Base-by-base conservation (phyloP, 306 rosid genomes). In the Ziziphus jujuba region DNA sequence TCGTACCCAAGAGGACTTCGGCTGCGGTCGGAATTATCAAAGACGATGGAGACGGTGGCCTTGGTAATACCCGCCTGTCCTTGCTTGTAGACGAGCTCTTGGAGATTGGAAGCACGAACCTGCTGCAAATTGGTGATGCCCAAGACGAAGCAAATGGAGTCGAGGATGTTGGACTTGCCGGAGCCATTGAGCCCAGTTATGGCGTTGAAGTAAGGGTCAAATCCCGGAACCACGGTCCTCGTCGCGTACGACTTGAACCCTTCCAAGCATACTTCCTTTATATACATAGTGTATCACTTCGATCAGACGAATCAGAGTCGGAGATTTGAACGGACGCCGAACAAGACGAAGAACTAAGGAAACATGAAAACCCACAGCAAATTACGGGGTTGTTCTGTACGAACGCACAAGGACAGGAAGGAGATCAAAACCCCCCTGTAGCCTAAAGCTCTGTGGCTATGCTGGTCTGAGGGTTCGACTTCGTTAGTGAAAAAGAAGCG, bases 171-270 rank as follows among this genome's bases (percentile, higher is more conserved):
- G 19, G 96, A 90, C 85, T 90, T 93, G 6, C 99, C 99, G 63
- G 99, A 93, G 66, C 97, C 97, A 76, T 93, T 93, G 43, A 93
- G 72, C 8, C 97, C 95, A 0, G 98, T 93, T 43, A 93, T 93
- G 56, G 98, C 98, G 69, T 93, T 93, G 86, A 90, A 93, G 66
- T 69, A 87, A 0, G 86, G 95, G 53, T 93, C 97, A 62, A 93
- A 93, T 2, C 98, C 96, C 0, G 91, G 91, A 35, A 93, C 96
- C 6, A 90, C 91, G 0, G 98, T 93, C 79, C 96, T 81, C 17
- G 90, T 93, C 50, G 97, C 98, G 70, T 90, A 93, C 7, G 98
- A 93, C 76, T 93, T 93, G 87, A 93, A 93, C n/a, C 98, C 98
- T 70, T 93, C 98, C 69, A 93, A 65, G 84, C 95, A 88, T 8